Evolutionary conservation across 441 rosid genomes (phyloP), one percentile per base, ranked within the genome.

Genomic region (Brassica hybrid): DNA sequence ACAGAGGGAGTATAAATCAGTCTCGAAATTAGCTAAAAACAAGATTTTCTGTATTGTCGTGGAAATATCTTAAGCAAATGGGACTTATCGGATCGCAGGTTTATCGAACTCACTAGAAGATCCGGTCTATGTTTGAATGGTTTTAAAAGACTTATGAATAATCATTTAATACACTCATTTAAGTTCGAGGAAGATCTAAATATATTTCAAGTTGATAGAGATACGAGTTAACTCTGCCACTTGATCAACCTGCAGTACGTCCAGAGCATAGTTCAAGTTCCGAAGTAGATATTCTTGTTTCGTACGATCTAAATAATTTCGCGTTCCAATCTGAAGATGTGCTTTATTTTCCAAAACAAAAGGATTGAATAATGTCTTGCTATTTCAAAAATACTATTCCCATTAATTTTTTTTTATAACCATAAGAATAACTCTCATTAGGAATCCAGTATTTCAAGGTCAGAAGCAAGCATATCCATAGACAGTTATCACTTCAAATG

Each of bases 221-320:
- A 27, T 27, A 27, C 32, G 32, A 27, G 32, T 27, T 27, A 27
- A 21, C 23, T 21, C 23, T 14, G 21, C 65, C 36, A 48, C 16
- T 50, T 60, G 62, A 61, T 16, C 21, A 41, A 23, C 9, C 19
- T 59, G 32, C 10, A 50, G 21, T 61, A 7, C 13, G 60, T 60
- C 6, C 62, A 65, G 23, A 21, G 62, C 57, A 38, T 34, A 69
- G 36, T 76, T 52, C 61, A 77, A 77, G 72, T 71, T 65, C 21
- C 80, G n/a, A 71, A 63, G 50, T 76, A 76, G 71, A 77, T 77
- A 27, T 54, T 77, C 34, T 70, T 54, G 80, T 76, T 63, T 36
- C 27, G 18, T 52, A 16, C 23, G 23, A 70, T 64, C 52, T 45
- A 13, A 12, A 45, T 45, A 45, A 45, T 11, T 45, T 45, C 50